Evolutionary conservation across 2,329 filamentous ascomycete genomes (phyloP).

Genomic region (Aspergillus carbonarius): DNA sequence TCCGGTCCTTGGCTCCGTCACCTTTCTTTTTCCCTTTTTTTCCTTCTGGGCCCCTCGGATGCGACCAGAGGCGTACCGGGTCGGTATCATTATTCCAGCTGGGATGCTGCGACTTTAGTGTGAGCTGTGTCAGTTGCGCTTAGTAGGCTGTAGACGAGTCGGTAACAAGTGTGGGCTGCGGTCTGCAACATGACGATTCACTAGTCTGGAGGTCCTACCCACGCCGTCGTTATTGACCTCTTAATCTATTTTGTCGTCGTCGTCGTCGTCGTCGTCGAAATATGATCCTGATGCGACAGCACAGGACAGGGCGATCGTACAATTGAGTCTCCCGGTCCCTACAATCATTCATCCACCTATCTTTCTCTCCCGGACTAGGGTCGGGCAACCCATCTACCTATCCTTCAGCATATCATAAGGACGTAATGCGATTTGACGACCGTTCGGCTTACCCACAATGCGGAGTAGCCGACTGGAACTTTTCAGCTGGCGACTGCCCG

Average conservation of each 20-base stretch:
- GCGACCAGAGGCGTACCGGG: not conserved
- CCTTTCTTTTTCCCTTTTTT: slow-evolving; percentile 10
- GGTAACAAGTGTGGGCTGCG: slow-evolving; percentile 1
- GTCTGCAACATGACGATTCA: slow-evolving; percentile 7
- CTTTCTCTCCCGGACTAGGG: not conserved
- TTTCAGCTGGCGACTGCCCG: slow-evolving; percentile 24
- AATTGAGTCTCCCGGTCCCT: not conserved
- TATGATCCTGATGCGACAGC: not conserved
- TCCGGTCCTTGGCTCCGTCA: slow-evolving; percentile 22
- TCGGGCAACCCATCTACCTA: slow-evolving; percentile 7
- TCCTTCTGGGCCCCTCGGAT: not conserved
- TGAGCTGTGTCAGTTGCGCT: not conserved
- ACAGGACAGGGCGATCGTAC: not conserved
- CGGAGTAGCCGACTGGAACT: slow-evolving; percentile 19
- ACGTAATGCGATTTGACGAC: slow-evolving; percentile 16
- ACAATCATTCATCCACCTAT: not conserved
- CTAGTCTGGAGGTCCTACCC: slow-evolving; percentile 1
- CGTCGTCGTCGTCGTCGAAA: not conserved
- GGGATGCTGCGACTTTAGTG: not conserved
- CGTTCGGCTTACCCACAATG: slow-evolving; percentile 16
- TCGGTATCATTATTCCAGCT: not conserved
- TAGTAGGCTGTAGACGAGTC: slow-evolving; percentile 11
- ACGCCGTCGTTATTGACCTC: not conserved
- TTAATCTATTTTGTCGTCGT: not conserved
- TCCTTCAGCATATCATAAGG: slow-evolving; percentile 15